Conservation (phyloP, 75 land plant genomes). For the Pinus tabuliformis region DNA sequence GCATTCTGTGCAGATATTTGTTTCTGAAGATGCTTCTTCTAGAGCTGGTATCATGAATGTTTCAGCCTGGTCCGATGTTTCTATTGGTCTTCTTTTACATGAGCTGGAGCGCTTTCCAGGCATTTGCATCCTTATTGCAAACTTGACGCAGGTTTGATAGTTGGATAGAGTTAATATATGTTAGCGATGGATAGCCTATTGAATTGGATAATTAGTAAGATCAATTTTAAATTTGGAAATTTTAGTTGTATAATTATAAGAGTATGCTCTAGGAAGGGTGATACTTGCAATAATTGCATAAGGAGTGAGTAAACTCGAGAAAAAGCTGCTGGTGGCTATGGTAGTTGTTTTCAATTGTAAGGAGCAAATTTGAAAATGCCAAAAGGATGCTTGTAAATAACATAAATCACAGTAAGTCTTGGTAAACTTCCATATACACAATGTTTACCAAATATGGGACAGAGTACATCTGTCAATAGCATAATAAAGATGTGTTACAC, state of each 20-base stretch:
- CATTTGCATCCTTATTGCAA: conserved; percentile 29
- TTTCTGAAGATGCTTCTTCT: conserved; percentile 16
- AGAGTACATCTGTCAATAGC: too few species aligned
- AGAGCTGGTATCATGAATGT: conserved; percentile 18
- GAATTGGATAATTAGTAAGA: background rate
- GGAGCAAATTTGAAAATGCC: background rate
- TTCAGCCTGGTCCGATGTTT: conserved; percentile 31
- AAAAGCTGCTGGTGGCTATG: background rate
- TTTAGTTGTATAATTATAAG: background rate
- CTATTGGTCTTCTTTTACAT: conserved; percentile 27
- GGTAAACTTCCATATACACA: too few species aligned
- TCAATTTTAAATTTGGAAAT: background rate
- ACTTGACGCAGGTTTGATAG: conserved; percentile 15
- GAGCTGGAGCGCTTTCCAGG: conserved; percentile 30
- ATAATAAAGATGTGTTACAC: too few species aligned
- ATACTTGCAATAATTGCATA: background rate
- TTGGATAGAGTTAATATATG: background rate
- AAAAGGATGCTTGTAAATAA: too few species aligned
- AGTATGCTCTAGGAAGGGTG: background rate
- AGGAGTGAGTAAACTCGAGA: background rate
- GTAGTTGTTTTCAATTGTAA: background rate
- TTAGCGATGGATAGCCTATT: background rate
- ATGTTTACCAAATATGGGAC: too few species aligned
- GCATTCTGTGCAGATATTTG: conserved; percentile 12
- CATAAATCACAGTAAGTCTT: too few species aligned